These are phyloP conservation scores for Wickerhamiella pararugosa DNA, from an alignment of 1,139 yeast genomes.

Conservation along the genomic window DNA sequence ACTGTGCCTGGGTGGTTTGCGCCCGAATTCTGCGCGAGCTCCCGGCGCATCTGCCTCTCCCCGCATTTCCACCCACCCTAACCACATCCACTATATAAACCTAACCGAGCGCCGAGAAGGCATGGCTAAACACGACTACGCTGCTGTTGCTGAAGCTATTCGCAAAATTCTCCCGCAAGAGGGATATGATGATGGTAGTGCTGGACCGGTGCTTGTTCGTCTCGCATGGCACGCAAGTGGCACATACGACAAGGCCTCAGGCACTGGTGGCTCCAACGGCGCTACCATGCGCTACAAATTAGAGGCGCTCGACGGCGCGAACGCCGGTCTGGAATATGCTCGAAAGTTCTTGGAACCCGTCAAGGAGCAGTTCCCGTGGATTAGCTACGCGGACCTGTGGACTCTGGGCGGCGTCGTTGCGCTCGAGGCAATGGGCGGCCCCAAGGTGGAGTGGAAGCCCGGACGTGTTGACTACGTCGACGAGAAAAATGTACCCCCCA, in stretches of 20 bases:
- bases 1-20: too few species aligned
- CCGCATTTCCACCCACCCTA: too few species aligned
- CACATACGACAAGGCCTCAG: slow-evolving; percentile 39
- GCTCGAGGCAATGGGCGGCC: slow-evolving; percentile 48
- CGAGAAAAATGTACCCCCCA: slow-evolving; percentile 39
- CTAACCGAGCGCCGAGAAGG: neutral
- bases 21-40: too few species aligned
- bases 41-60: too few species aligned
- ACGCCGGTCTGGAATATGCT: slow-evolving; percentile 45
- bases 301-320: slow-evolving; percentile 38
- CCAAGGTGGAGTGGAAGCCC: slow-evolving; percentile 40
- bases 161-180: slow-evolving; percentile 58
- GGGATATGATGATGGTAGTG: slow-evolving; percentile 55
- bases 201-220: slow-evolving; percentile 48
- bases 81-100: too few species aligned
- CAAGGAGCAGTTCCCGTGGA: slow-evolving; percentile 41
- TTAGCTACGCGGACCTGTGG: slow-evolving; percentile 52
- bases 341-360: slow-evolving; percentile 42
- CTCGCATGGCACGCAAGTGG: slow-evolving; percentile 64
- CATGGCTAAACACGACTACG: slow-evolving; percentile 35
- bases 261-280: slow-evolving; percentile 57
- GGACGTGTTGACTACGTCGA: slow-evolving; percentile 48
- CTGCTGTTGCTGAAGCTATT: slow-evolving; percentile 64
- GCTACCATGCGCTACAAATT: slow-evolving; percentile 42
- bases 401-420: slow-evolving; percentile 51